These are phyloP conservation scores for Auxenochlorella pyrenoidosa DNA, from an alignment of 139 green algal genomes.

Conservation along the genomic window DNA sequence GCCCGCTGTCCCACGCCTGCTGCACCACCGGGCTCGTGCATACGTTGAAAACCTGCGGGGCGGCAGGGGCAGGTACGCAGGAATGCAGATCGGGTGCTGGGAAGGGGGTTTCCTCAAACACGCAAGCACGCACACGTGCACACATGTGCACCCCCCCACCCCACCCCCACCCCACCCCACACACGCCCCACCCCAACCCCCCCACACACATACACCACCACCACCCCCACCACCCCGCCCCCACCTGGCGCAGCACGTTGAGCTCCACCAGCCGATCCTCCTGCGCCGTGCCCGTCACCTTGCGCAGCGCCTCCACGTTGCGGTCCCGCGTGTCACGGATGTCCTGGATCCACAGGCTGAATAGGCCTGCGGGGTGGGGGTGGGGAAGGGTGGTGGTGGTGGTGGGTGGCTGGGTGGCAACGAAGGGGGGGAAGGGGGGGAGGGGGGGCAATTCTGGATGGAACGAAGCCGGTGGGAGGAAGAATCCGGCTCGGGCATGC, in stretches of 20 bases:
- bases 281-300: conserved; percentile 33
- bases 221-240: no score
- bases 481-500: no score
- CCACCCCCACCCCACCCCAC: no score
- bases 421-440: no score
- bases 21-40: conserved; percentile 78
- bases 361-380: conserved; percentile 44
- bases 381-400: not conserved
- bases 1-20: conserved; percentile 76
- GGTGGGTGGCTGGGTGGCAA: not conserved
- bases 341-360: conserved; percentile 83
- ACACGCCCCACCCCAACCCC: no score
- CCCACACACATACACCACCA: not conserved
- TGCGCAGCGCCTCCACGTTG: conserved; percentile 9
- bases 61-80: not conserved
- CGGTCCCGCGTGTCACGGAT: conserved; percentile 59
- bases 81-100: no score
- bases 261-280: conserved; percentile 24
- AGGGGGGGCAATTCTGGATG: no score
- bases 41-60: conserved; percentile 80
- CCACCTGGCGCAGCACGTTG: conserved; percentile 54
- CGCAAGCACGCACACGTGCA: no score
- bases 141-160: no score
- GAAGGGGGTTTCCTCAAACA: not conserved
- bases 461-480: no score